Percentiles rank a stretch among this genome's conserved stretches.
phyloP scores from a whole-genome alignment of 805 yeast genomes.

The Metschnikowia corniflorae region DNA sequence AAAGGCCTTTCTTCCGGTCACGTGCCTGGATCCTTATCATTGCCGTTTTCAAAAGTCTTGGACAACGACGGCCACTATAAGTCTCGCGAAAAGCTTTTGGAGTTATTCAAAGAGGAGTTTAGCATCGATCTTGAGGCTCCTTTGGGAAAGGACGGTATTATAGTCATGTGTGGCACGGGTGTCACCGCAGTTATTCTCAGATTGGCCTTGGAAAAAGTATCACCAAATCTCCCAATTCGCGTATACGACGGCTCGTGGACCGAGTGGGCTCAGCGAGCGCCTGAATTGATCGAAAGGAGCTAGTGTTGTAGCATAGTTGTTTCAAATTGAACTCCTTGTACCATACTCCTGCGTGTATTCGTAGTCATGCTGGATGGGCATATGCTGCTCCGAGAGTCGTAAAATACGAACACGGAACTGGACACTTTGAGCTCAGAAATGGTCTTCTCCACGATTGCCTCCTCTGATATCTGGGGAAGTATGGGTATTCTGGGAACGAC shows the following conservation, averaged over 20 bases:
- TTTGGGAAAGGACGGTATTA: conserved; percentile 53
- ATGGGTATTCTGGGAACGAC: no score
- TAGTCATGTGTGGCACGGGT: conserved; percentile 94
- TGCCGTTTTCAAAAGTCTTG: conserved; percentile 70
- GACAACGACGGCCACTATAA: conserved; percentile 48
- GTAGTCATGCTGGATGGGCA: no score
- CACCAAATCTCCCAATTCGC: conserved; percentile 34
- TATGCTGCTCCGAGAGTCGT: no score
- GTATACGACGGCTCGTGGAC: conserved; percentile 81
- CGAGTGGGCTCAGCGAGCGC: conserved; percentile 81
- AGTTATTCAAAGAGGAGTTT: conserved; percentile 40
- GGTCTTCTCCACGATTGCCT: no score
- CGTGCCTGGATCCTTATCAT: conserved; percentile 70
- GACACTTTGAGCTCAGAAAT: no score
- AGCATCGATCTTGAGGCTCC: conserved; percentile 29
- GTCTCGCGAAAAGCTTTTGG: conserved; percentile 42
- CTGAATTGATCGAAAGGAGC: conserved; percentile 48
- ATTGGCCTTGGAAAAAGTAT: conserved; percentile 51
- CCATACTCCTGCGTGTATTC: no score
- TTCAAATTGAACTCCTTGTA: no score
- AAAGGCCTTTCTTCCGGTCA: conserved; percentile 88
- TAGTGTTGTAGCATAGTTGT: no score
- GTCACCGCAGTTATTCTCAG: conserved; percentile 89
- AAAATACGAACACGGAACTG: no score
- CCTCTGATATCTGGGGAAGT: no score